These are phyloP conservation scores for Trichoderma sp. DNA, from an alignment of 2,329 filamentous ascomycete species.

Conservation along the genomic window DNA sequence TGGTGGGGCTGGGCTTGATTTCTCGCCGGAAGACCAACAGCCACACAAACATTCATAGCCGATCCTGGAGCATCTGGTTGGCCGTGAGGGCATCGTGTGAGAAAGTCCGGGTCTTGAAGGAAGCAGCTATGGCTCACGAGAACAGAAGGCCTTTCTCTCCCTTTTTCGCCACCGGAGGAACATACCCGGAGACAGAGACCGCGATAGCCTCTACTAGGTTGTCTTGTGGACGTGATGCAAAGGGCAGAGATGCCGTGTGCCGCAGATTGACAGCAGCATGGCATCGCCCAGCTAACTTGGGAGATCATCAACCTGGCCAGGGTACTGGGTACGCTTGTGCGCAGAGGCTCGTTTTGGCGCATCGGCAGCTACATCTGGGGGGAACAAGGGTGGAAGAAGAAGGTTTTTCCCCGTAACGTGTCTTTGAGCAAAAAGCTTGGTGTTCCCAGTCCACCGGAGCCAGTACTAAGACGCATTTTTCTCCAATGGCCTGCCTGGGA, in stretches of 20 bases:
- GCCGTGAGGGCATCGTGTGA: background rate
- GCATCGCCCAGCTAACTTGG: background rate
- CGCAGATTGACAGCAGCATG: background rate
- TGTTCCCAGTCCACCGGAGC: conserved; percentile 7
- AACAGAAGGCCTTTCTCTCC: background rate
- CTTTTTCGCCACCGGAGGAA: background rate
- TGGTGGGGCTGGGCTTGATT: conserved; percentile 16
- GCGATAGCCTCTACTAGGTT: background rate
- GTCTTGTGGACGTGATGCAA: background rate
- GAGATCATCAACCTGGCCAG: conserved; percentile 4
- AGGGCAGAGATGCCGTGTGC: background rate
- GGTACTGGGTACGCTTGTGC: background rate
- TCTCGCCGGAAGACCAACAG: conserved; percentile 7
- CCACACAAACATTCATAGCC: background rate
- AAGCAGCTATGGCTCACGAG: background rate
- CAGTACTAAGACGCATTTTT: background rate
- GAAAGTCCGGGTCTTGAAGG: background rate
- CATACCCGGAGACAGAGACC: background rate
- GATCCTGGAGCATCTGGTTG: background rate
- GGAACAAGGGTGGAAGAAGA: background rate
- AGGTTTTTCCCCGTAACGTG: conserved; percentile 4
- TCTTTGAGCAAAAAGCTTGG: background rate
- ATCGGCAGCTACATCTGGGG: conserved; percentile 5
- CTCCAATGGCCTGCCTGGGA: background rate
- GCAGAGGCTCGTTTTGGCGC: background rate